Percentiles rank a stretch among this genome's conserved stretches.
phyloP scores from a whole-genome alignment of 2,329 filamentous ascomycete species.

The Fusarium miscanthi region DNA sequence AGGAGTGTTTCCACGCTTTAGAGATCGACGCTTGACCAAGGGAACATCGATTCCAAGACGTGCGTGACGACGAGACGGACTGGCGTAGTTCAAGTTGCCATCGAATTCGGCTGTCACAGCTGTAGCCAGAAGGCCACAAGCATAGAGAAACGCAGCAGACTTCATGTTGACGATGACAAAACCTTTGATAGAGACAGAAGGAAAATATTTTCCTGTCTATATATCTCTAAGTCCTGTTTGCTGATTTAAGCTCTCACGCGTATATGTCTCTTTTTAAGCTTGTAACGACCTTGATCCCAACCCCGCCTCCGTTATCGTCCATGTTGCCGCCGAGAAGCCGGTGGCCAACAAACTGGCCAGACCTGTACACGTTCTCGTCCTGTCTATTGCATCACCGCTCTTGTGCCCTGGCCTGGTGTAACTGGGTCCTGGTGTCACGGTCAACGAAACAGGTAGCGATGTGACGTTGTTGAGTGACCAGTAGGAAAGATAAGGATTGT shows the following conservation, averaged over 20 bases:
- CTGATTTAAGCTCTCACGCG: neutral
- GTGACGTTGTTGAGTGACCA: constrained; percentile 8
- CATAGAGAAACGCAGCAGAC: neutral
- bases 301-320: neutral
- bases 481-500: constrained; percentile 14
- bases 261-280: constrained; percentile 14
- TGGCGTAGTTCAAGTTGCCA: constrained; percentile 74
- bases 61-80: constrained; percentile 72
- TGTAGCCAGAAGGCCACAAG: constrained; percentile 10
- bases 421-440: constrained; percentile 10
- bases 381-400: constrained; percentile 19
- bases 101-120: constrained; percentile 29
- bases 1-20: constrained; percentile 18
- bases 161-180: constrained; percentile 13
- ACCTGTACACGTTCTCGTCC: constrained; percentile 23
- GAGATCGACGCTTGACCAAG: constrained; percentile 28
- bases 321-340: neutral
- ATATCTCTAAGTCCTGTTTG: neutral
- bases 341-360: constrained; percentile 18
- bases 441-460: constrained; percentile 26
- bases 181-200: neutral
- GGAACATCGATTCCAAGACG: constrained; percentile 73
- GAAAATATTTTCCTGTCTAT: neutral
- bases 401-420: neutral
- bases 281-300: neutral